Percentiles rank a stretch among this genome's conserved stretches.
Conservation (phyloP, 345 rosid species). For the Cardamine resedifolia region DNA sequence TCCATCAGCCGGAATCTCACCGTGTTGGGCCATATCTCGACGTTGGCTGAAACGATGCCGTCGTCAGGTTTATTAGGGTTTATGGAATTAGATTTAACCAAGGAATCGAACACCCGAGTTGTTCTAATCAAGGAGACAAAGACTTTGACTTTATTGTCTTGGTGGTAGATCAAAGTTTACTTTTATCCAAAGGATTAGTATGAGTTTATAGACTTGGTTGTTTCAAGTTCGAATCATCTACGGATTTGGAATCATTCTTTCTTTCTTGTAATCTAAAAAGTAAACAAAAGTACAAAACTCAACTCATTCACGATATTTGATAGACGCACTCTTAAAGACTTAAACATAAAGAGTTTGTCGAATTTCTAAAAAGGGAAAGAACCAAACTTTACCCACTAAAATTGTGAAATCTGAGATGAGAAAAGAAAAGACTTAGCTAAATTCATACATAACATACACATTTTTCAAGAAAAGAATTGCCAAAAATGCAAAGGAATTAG, state of each 20-base stretch:
- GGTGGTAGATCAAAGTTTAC: neutral
- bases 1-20: neutral
- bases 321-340: neutral
- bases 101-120: neutral
- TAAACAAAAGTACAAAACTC: neutral
- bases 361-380: neutral
- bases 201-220: neutral
- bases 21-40: neutral
- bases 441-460: conserved; percentile 6
- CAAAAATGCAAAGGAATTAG: neutral
- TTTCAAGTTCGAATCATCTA: neutral
- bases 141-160: neutral
- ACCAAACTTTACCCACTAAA: neutral
- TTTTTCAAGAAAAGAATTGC: neutral
- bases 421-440: neutral
- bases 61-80: neutral
- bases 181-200: neutral
- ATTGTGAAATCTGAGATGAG: neutral
- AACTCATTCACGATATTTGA: neutral
- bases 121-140: neutral
- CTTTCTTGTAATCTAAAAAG: neutral
- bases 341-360: neutral
- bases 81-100: neutral
- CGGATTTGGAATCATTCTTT: neutral
- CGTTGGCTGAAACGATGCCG: neutral